Evolutionary conservation across 441 rosid species (phyloP), one percentile per base, ranked within the genome.

Genomic region (Euphorbia schlechtendalii): DNA sequence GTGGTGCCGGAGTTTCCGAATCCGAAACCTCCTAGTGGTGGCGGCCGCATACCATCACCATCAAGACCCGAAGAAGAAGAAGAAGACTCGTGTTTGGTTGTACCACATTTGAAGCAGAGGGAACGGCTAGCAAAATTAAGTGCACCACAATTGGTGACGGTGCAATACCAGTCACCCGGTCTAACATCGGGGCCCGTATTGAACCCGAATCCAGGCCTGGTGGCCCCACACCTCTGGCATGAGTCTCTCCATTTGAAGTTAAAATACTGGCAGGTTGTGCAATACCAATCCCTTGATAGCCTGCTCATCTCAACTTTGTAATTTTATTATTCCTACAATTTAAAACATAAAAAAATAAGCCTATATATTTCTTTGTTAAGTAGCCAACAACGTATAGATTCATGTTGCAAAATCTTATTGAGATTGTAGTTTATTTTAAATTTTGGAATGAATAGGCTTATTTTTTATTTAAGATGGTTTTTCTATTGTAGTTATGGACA

Each of bases 141-240:
- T 14, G 98, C 80, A 2, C 97, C 95, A 28, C 98, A 90, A 71
- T 80, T 84, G 38, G 83, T 84, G 15, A 77, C 65, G 12, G 58
- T 38, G 75, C 98, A 93, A 69, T 90, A 93, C 97, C 98, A 92
- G 72, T 90, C 98, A 32, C 97, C 97, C 0, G 96, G 92, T 61
- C 96, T 75, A 57, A 93, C 97, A 40, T 93, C 98, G 0, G 98
- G 88, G 0, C 98, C 98, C 0, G 89, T 82, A 43, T 45, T 38
- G 73, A 83, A 84, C 59, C 77, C 85, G 15, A 82, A 78, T 0
- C 84, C 73, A 0, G 78, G 71, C 76, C 79, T 79, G 0, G 87
- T 80, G 34, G 82, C 88, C 27, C 95, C 78, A 15, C 98, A 92
- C 22, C 92, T 93, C 62, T 86, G 98, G 81, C 98, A 92, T 0